Base-by-base conservation (phyloP, 495 filamentous ascomycete genomes). In the Penicillium coffeae region DNA sequence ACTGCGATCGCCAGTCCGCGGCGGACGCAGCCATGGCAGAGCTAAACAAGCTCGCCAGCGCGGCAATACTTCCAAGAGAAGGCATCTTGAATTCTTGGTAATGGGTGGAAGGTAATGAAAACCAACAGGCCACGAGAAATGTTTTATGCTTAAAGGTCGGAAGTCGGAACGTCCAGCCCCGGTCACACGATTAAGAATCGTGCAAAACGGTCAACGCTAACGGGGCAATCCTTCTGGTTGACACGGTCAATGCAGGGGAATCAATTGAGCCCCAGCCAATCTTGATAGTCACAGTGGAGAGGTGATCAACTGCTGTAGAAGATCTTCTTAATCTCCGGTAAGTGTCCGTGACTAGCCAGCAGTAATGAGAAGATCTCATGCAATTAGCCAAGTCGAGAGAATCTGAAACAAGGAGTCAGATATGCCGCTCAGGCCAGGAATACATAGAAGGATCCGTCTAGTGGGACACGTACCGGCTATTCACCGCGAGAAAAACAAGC, bases 1-100 rank as follows among this genome's bases (percentile, higher is more conserved):
- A 82, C 50, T 79, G 80, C 33, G 73, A 72, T 21, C 83, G 73
- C 84, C 83, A 86, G 48, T 78, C 65, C 8, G 67, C 74, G 2
- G 79, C 65, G 0, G 67, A 66, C 0, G 69, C 69, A 2, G 72
- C 73, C 30, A 69, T 46, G 3, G 60, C 57, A 6, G 60, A 52
- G n/a, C 60, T 42, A 5, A 48, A 14, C 10, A 70, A 35, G 21
- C 60, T 34, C 1, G 58, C 48, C 42, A 64, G 48, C 43, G 48
- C 51, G 5, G 46, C 42, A 25, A 53, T 38, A 25, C 33, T 47
- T 22, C 33, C 40, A n/a, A 52, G 18, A 22, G 46, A 36, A 30
- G 10, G 25, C 56, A 62, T 60, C 1, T 7, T 45, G 37, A 14
- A 47, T 45, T 16, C 10, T 30, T 4, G 4, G 5, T 27, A 9